Evolutionary conservation across 176 grass and related monocot genomes (phyloP).

Genomic region (Pharus latifolius): DNA sequence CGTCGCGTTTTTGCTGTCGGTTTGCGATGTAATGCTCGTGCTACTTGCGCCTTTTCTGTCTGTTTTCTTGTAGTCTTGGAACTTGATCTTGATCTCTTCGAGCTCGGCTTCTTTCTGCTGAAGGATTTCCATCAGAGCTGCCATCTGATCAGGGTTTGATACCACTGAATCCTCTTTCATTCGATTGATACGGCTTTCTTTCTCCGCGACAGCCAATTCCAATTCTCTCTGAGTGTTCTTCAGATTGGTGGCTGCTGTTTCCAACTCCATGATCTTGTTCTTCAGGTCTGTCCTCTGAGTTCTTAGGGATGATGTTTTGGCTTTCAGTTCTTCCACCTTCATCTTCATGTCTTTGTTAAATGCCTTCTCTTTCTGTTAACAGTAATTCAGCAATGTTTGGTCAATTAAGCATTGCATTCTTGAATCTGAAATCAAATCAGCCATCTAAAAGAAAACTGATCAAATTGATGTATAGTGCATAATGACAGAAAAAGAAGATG

Average conservation of each 20-base stretch:
- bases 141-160: constrained; percentile 27
- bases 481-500: neutral
- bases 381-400: neutral
- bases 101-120: constrained; percentile 65
- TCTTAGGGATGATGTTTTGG: constrained; percentile 49
- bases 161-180: constrained; percentile 24
- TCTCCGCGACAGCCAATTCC: constrained; percentile 45
- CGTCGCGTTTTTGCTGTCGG: constrained; percentile 10
- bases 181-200: constrained; percentile 38
- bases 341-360: constrained; percentile 43
- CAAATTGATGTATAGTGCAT: neutral
- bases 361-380: constrained; percentile 78
- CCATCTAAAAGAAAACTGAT: neutral
- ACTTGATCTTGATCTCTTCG: constrained; percentile 57
- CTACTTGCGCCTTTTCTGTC: neutral
- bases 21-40: constrained; percentile 10
- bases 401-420: neutral
- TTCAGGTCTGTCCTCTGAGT: constrained; percentile 61
- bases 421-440: neutral
- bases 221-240: constrained; percentile 61
- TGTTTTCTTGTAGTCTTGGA: constrained; percentile 18
- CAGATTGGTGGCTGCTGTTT: constrained; percentile 31
- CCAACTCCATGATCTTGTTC: constrained; percentile 55
- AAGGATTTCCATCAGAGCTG: constrained; percentile 53
- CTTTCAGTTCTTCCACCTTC: constrained; percentile 61